A percentile compares a stretch with the other conserved stretches of the same genome.
Conservation (phyloP, 2,329 filamentous ascomycete genomes). For the Aspergillus eucalypticola region DNA sequence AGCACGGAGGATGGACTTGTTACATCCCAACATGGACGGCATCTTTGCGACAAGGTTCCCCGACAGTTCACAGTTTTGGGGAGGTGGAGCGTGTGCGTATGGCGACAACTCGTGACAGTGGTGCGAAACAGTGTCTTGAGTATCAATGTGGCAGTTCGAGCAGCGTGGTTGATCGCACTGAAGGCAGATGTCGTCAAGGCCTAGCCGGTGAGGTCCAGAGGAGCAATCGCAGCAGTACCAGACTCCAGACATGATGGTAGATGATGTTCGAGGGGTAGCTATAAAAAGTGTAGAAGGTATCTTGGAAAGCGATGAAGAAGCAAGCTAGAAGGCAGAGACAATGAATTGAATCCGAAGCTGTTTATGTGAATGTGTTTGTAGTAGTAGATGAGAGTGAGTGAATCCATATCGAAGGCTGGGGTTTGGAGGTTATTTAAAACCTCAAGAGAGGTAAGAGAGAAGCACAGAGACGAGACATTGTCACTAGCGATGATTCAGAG, state of each 20-base stretch:
- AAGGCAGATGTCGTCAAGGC: background rate
- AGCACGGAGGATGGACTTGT: background rate
- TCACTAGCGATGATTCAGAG: constrained; percentile 10
- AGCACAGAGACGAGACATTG: background rate
- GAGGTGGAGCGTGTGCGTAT: background rate
- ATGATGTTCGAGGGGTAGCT: background rate
- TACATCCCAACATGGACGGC: background rate
- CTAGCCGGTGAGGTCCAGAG: constrained; percentile 1
- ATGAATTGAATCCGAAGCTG: background rate
- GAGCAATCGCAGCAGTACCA: constrained; percentile 7
- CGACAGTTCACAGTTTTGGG: background rate
- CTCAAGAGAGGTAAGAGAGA: background rate
- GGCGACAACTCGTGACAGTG: constrained; percentile 6
- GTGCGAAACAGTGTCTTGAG: background rate
- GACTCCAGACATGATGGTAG: constrained; percentile 1
- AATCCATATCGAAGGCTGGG: background rate
- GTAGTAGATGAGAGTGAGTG: constrained; percentile 2
- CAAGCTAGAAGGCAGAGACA: background rate
- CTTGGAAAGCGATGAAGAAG: background rate
- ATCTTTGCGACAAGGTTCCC: background rate
- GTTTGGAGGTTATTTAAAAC: constrained; percentile 1
- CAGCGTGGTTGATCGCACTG: constrained; percentile 5
- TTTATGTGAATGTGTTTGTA: background rate
- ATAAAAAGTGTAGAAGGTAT: background rate
- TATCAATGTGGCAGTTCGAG: background rate